A percentile compares a stretch with the other conserved stretches of the same genome.
Conservation (phyloP, 148 eudicot genomes). For the Amaranthus cruentus region DNA sequence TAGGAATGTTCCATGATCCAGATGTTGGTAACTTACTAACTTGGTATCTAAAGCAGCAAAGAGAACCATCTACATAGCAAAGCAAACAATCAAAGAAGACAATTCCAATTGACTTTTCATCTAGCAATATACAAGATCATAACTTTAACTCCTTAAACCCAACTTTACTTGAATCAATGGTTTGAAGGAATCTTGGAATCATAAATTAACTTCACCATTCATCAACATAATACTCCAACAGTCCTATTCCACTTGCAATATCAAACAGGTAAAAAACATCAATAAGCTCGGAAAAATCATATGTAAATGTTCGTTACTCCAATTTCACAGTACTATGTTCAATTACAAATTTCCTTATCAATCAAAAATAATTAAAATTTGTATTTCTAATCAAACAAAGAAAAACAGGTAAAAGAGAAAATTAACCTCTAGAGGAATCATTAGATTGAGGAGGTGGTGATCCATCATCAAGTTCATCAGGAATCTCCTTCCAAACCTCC, state of each 20-base stretch:
- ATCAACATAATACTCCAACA: no score
- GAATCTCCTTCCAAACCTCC: conserved; percentile 76
- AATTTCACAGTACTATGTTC: neutral
- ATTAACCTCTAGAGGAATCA: conserved; percentile 56
- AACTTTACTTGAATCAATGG: neutral
- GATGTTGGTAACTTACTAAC: no score
- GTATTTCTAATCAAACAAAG: neutral
- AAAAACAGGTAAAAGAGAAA: neutral
- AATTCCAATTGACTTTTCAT: neutral
- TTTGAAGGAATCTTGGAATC: no score
- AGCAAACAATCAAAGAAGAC: no score
- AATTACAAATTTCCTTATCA: neutral
- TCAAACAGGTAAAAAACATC: no score
- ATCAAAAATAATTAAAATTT: neutral
- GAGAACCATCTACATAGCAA: no score
- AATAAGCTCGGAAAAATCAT: no score
- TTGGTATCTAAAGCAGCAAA: no score
- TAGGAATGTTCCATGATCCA: no score
- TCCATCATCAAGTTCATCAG: conserved; percentile 63
- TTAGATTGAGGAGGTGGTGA: conserved; percentile 50
- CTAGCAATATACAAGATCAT: neutral
- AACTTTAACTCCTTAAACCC: neutral
- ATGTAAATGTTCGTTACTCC: neutral
- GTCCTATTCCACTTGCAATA: no score
- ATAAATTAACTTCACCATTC: no score